Conservation (phyloP, 2,329 filamentous ascomycete species). For the Colletotrichum graminicola region DNA sequence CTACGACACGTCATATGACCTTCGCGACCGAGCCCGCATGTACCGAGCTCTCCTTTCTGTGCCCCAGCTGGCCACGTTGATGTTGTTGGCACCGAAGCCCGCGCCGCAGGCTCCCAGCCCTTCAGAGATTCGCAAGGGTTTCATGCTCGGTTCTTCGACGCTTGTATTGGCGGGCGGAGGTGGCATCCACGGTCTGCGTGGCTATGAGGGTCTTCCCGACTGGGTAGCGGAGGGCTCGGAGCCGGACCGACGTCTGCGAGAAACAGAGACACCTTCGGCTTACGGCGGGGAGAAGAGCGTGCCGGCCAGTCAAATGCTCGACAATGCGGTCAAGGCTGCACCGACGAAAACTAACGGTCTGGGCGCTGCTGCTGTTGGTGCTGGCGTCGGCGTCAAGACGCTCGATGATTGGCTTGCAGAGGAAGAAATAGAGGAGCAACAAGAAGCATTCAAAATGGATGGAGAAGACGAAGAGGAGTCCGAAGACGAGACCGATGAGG, state of each 20-base stretch:
- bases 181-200: conserved; percentile 78
- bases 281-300: conserved; percentile 59
- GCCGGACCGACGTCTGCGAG: conserved; percentile 80
- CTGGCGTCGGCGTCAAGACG: conserved; percentile 76
- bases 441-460: conserved; percentile 61
- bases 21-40: conserved; percentile 89
- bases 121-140: conserved; percentile 83
- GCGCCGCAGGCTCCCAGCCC: conserved; percentile 92
- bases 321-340: conserved; percentile 62
- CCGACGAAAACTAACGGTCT: conserved; percentile 63
- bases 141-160: conserved; percentile 85
- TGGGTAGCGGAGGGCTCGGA: conserved; percentile 88
- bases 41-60: conserved; percentile 87
- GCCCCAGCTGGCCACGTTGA: conserved; percentile 88
- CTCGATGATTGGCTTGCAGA: conserved; percentile 94
- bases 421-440: conserved; percentile 69
- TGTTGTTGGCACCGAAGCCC: conserved; percentile 93
- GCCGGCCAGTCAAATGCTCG: conserved; percentile 74
- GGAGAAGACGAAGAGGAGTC: conserved; percentile 65
- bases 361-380: conserved; percentile 32
- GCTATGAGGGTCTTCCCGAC: conserved; percentile 83
- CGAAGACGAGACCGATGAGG: conserved; percentile 63
- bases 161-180: conserved; percentile 84
- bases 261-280: conserved; percentile 61
- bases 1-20: conserved; percentile 95